Base-by-base conservation (phyloP, 2,329 filamentous ascomycete species). In the Fusarium robinianum region DNA sequence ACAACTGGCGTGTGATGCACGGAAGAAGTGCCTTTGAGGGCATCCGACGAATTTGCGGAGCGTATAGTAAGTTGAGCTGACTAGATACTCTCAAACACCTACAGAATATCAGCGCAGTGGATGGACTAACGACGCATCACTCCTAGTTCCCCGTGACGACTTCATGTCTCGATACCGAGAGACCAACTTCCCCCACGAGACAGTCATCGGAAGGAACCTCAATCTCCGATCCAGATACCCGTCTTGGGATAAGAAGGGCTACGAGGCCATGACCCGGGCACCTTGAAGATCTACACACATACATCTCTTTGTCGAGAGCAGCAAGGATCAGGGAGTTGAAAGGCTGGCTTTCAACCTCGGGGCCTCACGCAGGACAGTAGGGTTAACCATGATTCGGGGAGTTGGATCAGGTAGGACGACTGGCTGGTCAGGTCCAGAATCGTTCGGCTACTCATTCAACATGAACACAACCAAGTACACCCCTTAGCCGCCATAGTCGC, bases 1-100 rank as follows among this genome's bases (percentile, higher is more conserved):
- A 99, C 65, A 97, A 99, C 63, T 96, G 92, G 90, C 80, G 94
- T 46, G 87, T 96, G 22, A 72, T 97, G 57, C 94, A 99, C 67
- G 94, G 92, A 1, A 77, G 94, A 58, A 84, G 84, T 37, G 81
- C 81, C 0, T 99, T 97, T 62, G 86, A 84, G 5, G 94, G 94
- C 2, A 83, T 87, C 63, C 77, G 94, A 55, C 83, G 91, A 55
- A 88, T 99, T 63, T 96, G 91, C 67, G 94, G 94, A 47, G 92
- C 81, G 8, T 97, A 97, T 62, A 85, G 89, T 90, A 72, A 77
- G 86, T 81, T 39, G 8, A 9, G 3, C 27, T 29, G 18, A 19
- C 6, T 10, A 5, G 5, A n/a, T 12, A n/a, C n/a, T n/a, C n/a
- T n/a, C n/a, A n/a, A n/a, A n/a, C n/a, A n/a, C n/a, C n/a, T n/a